Evolutionary conservation across 148 eudicot species (phyloP), one percentile per base, ranked within the genome.

Genomic region (Rhododendron mucronatum): DNA sequence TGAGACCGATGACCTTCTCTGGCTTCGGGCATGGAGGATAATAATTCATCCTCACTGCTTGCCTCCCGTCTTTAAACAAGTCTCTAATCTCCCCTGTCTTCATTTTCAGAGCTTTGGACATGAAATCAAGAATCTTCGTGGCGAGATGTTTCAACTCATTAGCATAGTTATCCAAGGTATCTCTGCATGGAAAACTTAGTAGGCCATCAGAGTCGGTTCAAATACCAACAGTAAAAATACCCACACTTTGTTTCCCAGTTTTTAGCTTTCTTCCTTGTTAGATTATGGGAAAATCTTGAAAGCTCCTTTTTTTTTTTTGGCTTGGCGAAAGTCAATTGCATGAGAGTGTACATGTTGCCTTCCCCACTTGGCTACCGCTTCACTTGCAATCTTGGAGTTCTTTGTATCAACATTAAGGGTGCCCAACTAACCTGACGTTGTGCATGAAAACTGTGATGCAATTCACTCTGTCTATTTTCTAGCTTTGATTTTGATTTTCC

Each of bases 1-100:
- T 78, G 15, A 90, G 33, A 11, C 90, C 91, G 18, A 84, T 81
- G 5, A 71, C 90, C 35, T 81, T 67, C 8, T 90, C 73, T 2
- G 88, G 87, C 55, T 88, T n/a, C 20, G 90, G 90, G 83, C 90
- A 90, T 48, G 87, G 76, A 9, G 91, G 91, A 57, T 90, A 90
- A 20, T 86, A 88, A 59, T 88, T 88, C 88, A 90, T 90, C 14
- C 59, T 47, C 82, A 80, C 48, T 11, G 20, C 2, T n/a, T 80
- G 37, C 35, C 15, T 47, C 37, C 83, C 57, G 1, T 80, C 87
- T 82, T 85, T 85, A 75, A 82, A 85, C 12, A 85, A 26, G 8
- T 48, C 41, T 81, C 71, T 53, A 26, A 84, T 53, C 1, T 51
- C 87, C 33, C 78, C 83, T 13, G 15, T 23, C 13, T 81, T 80